Conservation (phyloP, 2,329 filamentous ascomycete species). For the Aspergillus flavus region DNA sequence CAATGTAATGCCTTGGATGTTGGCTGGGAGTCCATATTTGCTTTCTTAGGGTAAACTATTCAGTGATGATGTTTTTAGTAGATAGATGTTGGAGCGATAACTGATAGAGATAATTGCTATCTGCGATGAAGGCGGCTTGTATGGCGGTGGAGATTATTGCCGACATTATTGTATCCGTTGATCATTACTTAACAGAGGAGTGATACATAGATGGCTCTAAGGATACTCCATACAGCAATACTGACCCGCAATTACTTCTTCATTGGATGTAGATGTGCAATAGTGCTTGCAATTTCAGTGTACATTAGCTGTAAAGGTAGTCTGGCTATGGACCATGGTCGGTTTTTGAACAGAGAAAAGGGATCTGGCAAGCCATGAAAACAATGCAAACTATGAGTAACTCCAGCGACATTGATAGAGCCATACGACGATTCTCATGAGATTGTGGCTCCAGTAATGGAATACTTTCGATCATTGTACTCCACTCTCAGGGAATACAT, state of each 20-base stretch:
- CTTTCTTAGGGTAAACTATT: background rate
- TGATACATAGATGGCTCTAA: background rate
- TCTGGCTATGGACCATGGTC: background rate
- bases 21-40: conserved; percentile 37
- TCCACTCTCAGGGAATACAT: background rate
- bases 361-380: background rate
- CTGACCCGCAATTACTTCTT: background rate
- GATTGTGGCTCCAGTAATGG: background rate
- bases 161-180: conserved; percentile 10
- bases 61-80: conserved; percentile 10
- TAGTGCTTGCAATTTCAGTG: background rate
- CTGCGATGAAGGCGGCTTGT: conserved; percentile 16
- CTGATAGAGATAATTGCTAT: conserved; percentile 1
- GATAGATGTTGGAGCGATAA: background rate
- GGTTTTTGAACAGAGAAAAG: background rate
- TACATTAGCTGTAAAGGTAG: background rate
- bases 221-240: too few species aligned
- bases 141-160: conserved; percentile 19
- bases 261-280: background rate
- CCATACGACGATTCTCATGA: background rate
- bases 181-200: background rate
- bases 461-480: background rate
- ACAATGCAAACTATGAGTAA: background rate
- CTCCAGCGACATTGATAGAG: background rate
- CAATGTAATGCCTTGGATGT: conserved; percentile 22